phyloP scores from a whole-genome alignment of 2,329 filamentous ascomycete genomes.

The Tolypocladium tundrense region DNA sequence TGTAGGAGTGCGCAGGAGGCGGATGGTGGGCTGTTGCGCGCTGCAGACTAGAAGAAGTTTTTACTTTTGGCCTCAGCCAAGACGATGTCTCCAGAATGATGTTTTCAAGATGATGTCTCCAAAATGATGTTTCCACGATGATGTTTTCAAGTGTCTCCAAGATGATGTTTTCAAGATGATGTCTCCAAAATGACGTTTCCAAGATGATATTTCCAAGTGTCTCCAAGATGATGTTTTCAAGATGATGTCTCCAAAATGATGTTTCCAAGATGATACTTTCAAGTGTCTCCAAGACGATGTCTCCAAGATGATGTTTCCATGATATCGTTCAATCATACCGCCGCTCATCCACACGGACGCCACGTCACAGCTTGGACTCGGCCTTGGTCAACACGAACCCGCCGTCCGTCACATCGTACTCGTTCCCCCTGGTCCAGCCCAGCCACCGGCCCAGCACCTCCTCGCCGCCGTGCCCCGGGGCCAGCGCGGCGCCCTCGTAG shows the following conservation, averaged over 20 bases:
- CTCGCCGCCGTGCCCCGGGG: constrained; percentile 63
- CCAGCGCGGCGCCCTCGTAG: constrained; percentile 51
- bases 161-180: too few species aligned
- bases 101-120: not conserved
- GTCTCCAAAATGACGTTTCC: too few species aligned
- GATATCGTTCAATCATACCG: not conserved
- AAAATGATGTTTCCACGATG: too few species aligned
- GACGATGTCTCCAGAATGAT: not conserved
- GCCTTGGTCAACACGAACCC: constrained; percentile 40
- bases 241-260: too few species aligned
- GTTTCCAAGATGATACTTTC: too few species aligned
- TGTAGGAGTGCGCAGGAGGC: not conserved
- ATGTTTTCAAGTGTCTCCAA: too few species aligned
- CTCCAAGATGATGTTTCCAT: not conserved
- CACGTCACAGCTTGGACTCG: constrained; percentile 20
- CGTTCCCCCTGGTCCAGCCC: constrained; percentile 61
- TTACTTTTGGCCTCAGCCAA: not conserved
- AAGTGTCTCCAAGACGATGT: too few species aligned
- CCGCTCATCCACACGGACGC: not conserved
- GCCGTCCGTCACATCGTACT: constrained; percentile 59
- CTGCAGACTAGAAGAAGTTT: not conserved
- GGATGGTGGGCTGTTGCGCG: not conserved
- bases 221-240: too few species aligned
- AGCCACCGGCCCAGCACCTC: constrained; percentile 60
- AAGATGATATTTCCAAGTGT: too few species aligned